Conservation (phyloP, 352 stramenopile species). For the Phytophthora pinifolia region DNA sequence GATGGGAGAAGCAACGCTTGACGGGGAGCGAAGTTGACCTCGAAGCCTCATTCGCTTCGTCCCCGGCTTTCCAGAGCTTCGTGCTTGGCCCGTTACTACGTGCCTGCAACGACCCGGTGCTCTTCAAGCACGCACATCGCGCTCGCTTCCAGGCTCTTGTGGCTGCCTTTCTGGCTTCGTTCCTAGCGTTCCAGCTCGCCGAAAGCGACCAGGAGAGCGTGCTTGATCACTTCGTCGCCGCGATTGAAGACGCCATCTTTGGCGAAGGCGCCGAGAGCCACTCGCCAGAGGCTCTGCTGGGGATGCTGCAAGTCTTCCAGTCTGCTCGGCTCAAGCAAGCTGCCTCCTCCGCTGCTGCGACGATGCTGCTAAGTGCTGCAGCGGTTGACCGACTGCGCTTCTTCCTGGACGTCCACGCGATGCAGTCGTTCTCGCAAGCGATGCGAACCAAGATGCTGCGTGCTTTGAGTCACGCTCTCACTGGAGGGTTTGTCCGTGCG, state of each 20-base stretch:
- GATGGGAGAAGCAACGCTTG: neutral
- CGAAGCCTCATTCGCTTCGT: constrained; percentile 38
- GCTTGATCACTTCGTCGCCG: constrained; percentile 33
- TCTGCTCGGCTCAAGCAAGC: constrained; percentile 22
- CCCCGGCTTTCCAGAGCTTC: constrained; percentile 53
- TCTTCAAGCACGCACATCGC: constrained; percentile 67
- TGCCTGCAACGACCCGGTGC: constrained; percentile 64
- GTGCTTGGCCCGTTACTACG: constrained; percentile 53
- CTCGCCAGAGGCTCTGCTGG: constrained; percentile 72
- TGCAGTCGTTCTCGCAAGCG: constrained; percentile 72
- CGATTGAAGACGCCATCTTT: constrained; percentile 56
- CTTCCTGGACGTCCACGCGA: constrained; percentile 72
- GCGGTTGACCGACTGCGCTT: constrained; percentile 61
- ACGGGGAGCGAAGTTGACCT: constrained; percentile 16
- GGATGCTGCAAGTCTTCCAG: constrained; percentile 64
- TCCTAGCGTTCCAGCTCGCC: constrained; percentile 36
- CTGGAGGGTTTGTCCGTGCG: constrained; percentile 46
- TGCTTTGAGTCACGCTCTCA: constrained; percentile 53
- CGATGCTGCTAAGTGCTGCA: constrained; percentile 27
- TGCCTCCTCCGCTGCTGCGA: constrained; percentile 1
- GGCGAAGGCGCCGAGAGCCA: constrained; percentile 46
- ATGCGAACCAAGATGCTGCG: constrained; percentile 56
- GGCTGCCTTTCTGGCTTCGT: constrained; percentile 39
- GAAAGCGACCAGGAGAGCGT: constrained; percentile 15
- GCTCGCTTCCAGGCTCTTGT: constrained; percentile 38